Evolutionary conservation across 495 filamentous ascomycete genomes (phyloP), one percentile per base, ranked within the genome.

Genomic region (Aspergillus egyptiacus): DNA sequence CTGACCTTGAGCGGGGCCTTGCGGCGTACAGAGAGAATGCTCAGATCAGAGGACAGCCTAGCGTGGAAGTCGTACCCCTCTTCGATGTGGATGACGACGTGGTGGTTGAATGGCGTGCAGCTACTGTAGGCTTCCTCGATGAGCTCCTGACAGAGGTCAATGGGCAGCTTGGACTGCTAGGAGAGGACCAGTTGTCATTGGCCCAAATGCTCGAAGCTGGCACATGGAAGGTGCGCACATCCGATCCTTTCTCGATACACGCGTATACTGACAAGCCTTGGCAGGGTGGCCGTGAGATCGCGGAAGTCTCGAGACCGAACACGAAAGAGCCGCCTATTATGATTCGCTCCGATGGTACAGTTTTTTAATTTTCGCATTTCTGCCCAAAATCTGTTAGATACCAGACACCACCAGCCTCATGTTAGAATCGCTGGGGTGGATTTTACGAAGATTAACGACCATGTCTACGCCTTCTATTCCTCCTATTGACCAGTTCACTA

Each of bases 261-360:
- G 8, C 7, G 5, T 19, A 14, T 54, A 33, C 58, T 76, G 63
- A 77, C 50, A 30, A 27, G 34, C 24, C 6, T 39, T 10, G 11
- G 22, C 15, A 96, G 93, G 94, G 91, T 61, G 93, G 93, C 48
- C 81, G 93, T 61, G 93, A 97, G 71, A 84, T 97, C 52, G 93
- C 93, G 33, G 94, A 96, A 68, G 87, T 96, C 43, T 94, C 87
- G 47, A 76, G 93, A 51, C 93, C 93, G 6, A 96, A 96, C 60
- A 97, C 94, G 33, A 96, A 94, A 70, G 89, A 91, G 60, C 89
- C 94, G 15, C 93, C 93, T 3, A 97, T 98, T 58, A 84, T 96
- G 72, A 96, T 97, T 55, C 77, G 95, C 46, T 94, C 87, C 51
- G 93, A 98, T 63, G 93, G 93, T 36, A 97, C 93, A 6, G 89